phyloP scores from a whole-genome alignment of 1,284 basidiomycete genomes.

The Athelia psychrophila region DNA sequence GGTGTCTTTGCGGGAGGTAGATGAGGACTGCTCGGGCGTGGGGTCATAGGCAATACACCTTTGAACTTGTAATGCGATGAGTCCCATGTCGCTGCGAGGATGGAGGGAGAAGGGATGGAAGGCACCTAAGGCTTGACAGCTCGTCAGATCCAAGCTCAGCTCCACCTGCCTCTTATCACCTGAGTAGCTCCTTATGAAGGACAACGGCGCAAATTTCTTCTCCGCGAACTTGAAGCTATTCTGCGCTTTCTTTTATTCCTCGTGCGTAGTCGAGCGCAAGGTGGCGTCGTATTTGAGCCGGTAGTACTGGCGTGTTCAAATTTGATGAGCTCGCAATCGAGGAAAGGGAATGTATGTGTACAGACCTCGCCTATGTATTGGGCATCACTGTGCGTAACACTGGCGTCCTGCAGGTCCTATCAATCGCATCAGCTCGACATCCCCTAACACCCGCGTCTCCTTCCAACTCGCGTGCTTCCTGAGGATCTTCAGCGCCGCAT shows the following conservation, averaged over 20 bases:
- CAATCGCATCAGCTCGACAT: not conserved
- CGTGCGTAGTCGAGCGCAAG: conserved; percentile 31
- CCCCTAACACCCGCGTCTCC: not conserved
- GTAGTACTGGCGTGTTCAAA: conserved; percentile 38
- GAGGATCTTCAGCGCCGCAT: conserved; percentile 32
- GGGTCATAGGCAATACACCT: conserved; percentile 13
- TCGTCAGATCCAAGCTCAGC: conserved; percentile 60
- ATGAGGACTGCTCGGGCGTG: conserved; percentile 12
- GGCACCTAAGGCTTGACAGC: conserved; percentile 52
- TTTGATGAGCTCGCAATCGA: not conserved
- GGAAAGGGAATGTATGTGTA: not conserved
- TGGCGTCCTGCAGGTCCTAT: conserved; percentile 50
- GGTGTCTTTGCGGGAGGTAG: conserved; percentile 5
- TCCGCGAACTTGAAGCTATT: conserved; percentile 41
- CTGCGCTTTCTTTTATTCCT: conserved; percentile 32
- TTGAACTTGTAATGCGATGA: conserved; percentile 17
- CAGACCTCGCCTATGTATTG: conserved; percentile 53
- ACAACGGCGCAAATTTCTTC: conserved; percentile 50
- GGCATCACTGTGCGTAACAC: conserved; percentile 54
- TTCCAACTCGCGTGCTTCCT: not conserved
- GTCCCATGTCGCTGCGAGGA: not conserved
- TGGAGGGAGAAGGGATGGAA: not conserved
- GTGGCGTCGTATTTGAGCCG: conserved; percentile 39
- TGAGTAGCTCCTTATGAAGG: conserved; percentile 57
- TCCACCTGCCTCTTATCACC: conserved; percentile 55